Evolutionary conservation across 106 monocot species (phyloP), one percentile per base, ranked within the genome.

Genomic region (Apostasia ramifera): DNA sequence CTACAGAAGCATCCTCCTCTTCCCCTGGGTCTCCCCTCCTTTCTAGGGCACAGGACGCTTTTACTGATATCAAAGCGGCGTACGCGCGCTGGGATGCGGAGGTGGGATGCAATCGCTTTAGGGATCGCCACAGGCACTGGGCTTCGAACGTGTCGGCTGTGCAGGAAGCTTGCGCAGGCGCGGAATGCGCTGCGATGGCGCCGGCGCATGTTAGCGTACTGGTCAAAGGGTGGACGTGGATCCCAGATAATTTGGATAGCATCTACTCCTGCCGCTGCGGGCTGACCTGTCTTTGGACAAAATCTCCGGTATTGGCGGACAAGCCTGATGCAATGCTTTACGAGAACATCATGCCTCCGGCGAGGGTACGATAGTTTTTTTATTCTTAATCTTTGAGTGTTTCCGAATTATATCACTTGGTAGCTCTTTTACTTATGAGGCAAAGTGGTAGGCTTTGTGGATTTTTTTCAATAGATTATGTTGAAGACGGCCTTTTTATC

Each of bases 141-240:
- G n/a, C 47, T 53, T 66, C 51, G 55, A 79, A 80, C 52, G 54
- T 75, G n/a, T 86, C 78, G 10, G 83, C 88, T 26, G 44, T 81
- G 41, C 88, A 78, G 79, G 73, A 51, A 10, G 70, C 12, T 5
- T 61, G 57, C 12, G 78, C 55, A 15, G 47, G 67, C 13, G 64
- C 55, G 0, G 71, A 76, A 1, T 81, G 87, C 56, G 57, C 11
- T 26, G 73, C 62, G 69, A 1, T 67, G 5, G 71, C 49, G 42
- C 55, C 47, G 47, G 10, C 53, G 8, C 84, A 88, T 54, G 88
- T 88, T 8, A 81, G 85, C 15, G 79, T 91, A 53, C 60, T 91
- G 64, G 91, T 95, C 39, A 88, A 91, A 41, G 86, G 82, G 70
- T 95, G 95, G 95, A 95, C 91, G 11, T 95, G 91, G 95, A 86